Base-by-base conservation (phyloP, 2,329 filamentous ascomycete genomes). In the Fusarium sp. region DNA sequence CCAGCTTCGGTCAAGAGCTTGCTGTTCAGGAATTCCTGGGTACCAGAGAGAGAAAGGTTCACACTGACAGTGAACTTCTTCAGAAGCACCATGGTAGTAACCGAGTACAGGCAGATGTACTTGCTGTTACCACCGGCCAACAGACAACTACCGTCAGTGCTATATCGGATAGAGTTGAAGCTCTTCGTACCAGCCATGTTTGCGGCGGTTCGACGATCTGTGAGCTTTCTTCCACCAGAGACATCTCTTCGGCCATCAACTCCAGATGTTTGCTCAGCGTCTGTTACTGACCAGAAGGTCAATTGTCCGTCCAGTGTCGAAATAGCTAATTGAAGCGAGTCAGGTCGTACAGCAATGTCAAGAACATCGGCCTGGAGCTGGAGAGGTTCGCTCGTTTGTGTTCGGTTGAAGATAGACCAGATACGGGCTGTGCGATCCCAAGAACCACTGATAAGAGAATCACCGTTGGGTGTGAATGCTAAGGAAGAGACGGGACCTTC, bases 101-200 rank as follows among this genome's bases (percentile, higher is more conserved):
- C 93, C n/a, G 97, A 95, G 81, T 99, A 99, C 61, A 99, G 81
- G 78, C 96, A 98, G 54, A 99, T 98, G 79, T 97, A 98, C 82
- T 99, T 99, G 89, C 94, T 98, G 84, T 96, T 97, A 31, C 96
- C 96, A 49, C 89, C 94, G 1, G 95, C 96, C 42, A 99, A 84
- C 13, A 99, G 85, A 74, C 96, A 98, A 67, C 89, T 92, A 14
- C 96, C 96, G 77, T 99, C 96, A 2, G 93, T 91, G 78, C 94
- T 97, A 82, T 98, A 99, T 56, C 88, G 89, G 70, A 99, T 92
- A 9, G 91, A 92, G 75, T 88, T 91, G 82, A 97, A 99, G 70
- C 89, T 91, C 79, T 99, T 99, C 43, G 93, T 97, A 39, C 93
- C 93, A 2, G 93, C 88, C 4, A 92, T 91, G 75, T 97, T 98